Percentiles rank a stretch among this genome's conserved stretches.
Conservation (phyloP, 768 basidiomycete species). For the Paxillus involutus region DNA sequence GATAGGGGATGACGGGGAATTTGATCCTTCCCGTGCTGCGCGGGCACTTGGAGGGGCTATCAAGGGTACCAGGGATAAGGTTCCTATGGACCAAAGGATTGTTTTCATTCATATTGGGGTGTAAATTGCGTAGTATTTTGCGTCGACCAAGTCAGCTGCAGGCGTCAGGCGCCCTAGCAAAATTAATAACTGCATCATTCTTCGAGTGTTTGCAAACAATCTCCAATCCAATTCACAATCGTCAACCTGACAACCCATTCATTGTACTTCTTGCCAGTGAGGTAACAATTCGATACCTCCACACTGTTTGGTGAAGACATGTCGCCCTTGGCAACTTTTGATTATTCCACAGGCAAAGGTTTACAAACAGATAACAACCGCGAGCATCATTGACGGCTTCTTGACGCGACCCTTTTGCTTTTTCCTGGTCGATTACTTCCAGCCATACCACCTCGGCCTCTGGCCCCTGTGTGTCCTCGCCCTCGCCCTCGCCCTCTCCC, state of each 20-base stretch:
- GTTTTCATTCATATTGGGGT: constrained; percentile 23
- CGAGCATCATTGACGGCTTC: constrained; percentile 29
- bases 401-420: constrained; percentile 48
- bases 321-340: not conserved
- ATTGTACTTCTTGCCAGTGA: too few relatives aligned
- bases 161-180: too few relatives aligned
- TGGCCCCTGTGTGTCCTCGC: constrained; percentile 21
- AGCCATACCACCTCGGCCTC: constrained; percentile 33
- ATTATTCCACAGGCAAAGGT: not conserved
- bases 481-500: not conserved
- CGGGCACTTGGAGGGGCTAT: constrained; percentile 13
- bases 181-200: too few relatives aligned
- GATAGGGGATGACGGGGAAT: constrained; percentile 9
- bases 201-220: too few relatives aligned
- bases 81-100: constrained; percentile 22
- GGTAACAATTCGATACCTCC: too few relatives aligned
- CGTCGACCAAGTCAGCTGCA: too few relatives aligned
- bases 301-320: not conserved
- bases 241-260: too few relatives aligned
- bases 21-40: constrained; percentile 17
- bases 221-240: too few relatives aligned
- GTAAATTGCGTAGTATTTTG: not conserved
- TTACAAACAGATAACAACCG: constrained; percentile 5
- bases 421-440: constrained; percentile 59
- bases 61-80: constrained; percentile 3